Base-by-base conservation (phyloP, 1,284 basidiomycete genomes). In the Boletellus dicymbophilus region DNA sequence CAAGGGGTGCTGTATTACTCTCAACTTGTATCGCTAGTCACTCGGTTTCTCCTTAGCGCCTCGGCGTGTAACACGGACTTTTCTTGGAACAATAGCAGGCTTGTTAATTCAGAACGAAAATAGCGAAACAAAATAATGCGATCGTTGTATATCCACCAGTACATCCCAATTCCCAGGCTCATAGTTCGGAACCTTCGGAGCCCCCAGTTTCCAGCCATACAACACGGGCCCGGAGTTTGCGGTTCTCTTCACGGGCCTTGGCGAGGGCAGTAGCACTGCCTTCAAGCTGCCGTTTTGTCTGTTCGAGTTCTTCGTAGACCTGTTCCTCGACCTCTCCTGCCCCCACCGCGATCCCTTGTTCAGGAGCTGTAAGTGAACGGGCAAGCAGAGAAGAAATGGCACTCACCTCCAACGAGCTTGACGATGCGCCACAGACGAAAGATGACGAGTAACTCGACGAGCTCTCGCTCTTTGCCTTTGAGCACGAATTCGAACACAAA, bases 401-500 rank as follows among this genome's bases (percentile, higher is more conserved):
- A 46, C 58, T 60, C 54, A 89, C 88, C 87, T 76, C 85, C 85
- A 20, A 90, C 84, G 12, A 91, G 72, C 62, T 90, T 89, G 25
- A 92, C 78, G 22, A 91, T 71, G 27, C 90, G 76, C 88, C 89
- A 90, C 11, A 92, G 63, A 65, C 90, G 88, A 20, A 92, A 71
- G 10, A 88, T 71, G 41, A 92, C 75, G 34, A 92, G 77, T 22
- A 92, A 68, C 8, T 76, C 79, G 3, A 82, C 85, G 21, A 92
- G 74, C 60, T 92, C 87, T 51, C 80, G 71, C 62, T 87, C 84
- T 50, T 72, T 75, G 8, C 87, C 89, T 58, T 76, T 77, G 9
- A 92, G 72, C 7, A 79, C 73, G 15, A 85, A 74, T 65, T 92
- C 88, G 36, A 91, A 74, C 8, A 84, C 67, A 60, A 91, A 88